Conservation (phyloP, 345 rosid genomes). For the Syzygium jambos region DNA sequence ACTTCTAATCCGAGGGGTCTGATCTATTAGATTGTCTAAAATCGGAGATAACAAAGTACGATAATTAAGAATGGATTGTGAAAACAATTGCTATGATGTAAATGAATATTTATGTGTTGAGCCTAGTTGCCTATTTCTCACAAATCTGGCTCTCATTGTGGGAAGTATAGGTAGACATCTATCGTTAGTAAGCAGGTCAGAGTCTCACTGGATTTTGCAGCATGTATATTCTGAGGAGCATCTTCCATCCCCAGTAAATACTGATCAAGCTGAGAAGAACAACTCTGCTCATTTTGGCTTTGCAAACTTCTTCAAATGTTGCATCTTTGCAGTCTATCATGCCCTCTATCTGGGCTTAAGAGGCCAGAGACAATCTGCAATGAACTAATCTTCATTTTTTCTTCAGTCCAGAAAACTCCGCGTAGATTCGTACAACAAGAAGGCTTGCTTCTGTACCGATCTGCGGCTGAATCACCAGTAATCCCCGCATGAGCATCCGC, state of each 20-base stretch:
- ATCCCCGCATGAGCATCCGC: constrained; percentile 72
- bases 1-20: not conserved
- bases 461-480: constrained; percentile 45
- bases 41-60: not conserved
- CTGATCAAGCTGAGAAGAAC: not conserved
- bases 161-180: not conserved
- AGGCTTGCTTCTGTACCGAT: not conserved
- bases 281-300: not conserved
- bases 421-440: not conserved
- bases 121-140: not conserved
- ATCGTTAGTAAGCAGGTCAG: not conserved
- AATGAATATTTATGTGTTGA: not conserved
- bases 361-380: not conserved
- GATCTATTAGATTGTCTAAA: not conserved
- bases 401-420: not conserved
- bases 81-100: not conserved
- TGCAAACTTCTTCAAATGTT: not conserved
- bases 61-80: not conserved
- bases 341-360: not conserved
- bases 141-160: not conserved
- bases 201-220: not conserved
- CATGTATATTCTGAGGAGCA: not conserved
- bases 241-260: not conserved
- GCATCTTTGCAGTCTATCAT: not conserved
- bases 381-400: not conserved